Conservation (phyloP, 495 filamentous ascomycete genomes). For the Podospora anserina region DNA sequence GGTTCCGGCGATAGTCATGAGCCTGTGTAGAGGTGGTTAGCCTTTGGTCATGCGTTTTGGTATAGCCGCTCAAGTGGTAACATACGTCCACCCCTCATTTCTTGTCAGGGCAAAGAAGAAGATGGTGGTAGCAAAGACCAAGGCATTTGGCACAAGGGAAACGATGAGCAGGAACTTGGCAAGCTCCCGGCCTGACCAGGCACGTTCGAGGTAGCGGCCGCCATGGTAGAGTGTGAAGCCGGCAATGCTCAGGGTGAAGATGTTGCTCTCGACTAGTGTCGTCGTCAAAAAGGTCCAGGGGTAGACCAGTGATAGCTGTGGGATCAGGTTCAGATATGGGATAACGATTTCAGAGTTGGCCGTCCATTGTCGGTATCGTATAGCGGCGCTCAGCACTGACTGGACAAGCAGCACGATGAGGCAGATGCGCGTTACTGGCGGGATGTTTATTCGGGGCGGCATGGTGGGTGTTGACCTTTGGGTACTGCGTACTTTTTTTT, state of each 20-base stretch:
- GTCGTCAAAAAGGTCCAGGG: constrained; percentile 90
- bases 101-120: constrained; percentile 67
- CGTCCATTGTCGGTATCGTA: constrained; percentile 65
- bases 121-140: constrained; percentile 70
- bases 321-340: constrained; percentile 83
- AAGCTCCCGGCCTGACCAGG: constrained; percentile 92
- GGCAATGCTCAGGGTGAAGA: constrained; percentile 80
- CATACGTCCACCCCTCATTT: constrained; percentile 67
- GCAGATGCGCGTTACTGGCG: constrained; percentile 80
- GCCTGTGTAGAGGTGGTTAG: constrained; percentile 40
- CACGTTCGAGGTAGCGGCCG: constrained; percentile 90
- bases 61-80: constrained; percentile 15
- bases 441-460: constrained; percentile 85
- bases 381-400: constrained; percentile 75
- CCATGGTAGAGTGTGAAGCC: constrained; percentile 84
- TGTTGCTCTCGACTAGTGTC: constrained; percentile 87
- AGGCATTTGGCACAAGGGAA: constrained; percentile 72
- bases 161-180: constrained; percentile 82
- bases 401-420: constrained; percentile 70
- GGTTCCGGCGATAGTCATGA: constrained; percentile 79
- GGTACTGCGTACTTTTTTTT: constrained; percentile 14
- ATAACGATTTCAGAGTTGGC: constrained; percentile 59
- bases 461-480: constrained; percentile 49
- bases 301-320: constrained; percentile 75
- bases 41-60: background rate